phyloP scores from a whole-genome alignment of 2,329 filamentous ascomycete species.

The Colletotrichum plurivorum region DNA sequence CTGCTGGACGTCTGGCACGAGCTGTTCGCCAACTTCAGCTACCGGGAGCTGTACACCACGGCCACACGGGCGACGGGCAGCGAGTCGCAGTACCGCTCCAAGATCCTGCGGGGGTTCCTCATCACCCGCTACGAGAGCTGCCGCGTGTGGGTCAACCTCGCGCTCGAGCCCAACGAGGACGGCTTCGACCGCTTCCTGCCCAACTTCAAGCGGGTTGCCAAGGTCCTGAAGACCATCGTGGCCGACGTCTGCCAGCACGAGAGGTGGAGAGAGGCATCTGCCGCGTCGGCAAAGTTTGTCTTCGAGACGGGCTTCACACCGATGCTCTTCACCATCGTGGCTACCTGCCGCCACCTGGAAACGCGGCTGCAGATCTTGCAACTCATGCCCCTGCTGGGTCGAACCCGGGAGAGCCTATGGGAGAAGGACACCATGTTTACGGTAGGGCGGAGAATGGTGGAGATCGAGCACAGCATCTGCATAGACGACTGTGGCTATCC shows the following conservation, averaged over 20 bases:
- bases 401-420: constrained; percentile 32
- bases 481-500: constrained; percentile 11
- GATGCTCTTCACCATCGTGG: constrained; percentile 33
- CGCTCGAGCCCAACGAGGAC: constrained; percentile 48
- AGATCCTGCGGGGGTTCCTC: constrained; percentile 21
- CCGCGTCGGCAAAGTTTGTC: constrained; percentile 18
- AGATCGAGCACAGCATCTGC: constrained; percentile 33
- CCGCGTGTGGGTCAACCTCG: constrained; percentile 45
- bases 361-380: constrained; percentile 25
- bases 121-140: constrained; percentile 35
- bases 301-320: constrained; percentile 36
- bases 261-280: too few relatives aligned
- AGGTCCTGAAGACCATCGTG: constrained; percentile 2
- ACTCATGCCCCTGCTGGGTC: constrained; percentile 24
- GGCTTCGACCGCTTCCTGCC: constrained; percentile 23
- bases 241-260: neutral
- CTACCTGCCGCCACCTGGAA: constrained; percentile 25
- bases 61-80: constrained; percentile 40
- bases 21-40: constrained; percentile 48
- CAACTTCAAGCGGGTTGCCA: constrained; percentile 23
- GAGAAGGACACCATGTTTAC: constrained; percentile 29
- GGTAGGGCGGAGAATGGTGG: constrained; percentile 29
- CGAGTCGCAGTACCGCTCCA: constrained; percentile 37
- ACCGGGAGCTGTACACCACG: constrained; percentile 50
- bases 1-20: constrained; percentile 20